Percentiles rank a stretch among this genome's conserved stretches.
phyloP scores from a whole-genome alignment of 2,329 filamentous ascomycete species.

The Didymella pinodella region DNA sequence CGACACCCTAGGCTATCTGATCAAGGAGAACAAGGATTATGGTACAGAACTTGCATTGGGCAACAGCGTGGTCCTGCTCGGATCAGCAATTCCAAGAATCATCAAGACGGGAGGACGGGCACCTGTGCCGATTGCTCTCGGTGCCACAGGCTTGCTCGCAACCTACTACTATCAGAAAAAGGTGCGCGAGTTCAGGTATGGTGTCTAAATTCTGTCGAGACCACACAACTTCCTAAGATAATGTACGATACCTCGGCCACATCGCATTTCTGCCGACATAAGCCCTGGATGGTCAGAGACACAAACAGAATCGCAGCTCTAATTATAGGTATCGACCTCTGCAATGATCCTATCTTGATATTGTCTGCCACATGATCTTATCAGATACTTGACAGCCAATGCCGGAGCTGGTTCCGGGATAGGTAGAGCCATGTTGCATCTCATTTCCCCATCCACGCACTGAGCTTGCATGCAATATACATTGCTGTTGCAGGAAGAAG shows the following conservation, averaged over 20 bases:
- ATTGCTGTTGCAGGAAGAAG: background rate
- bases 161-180: conserved; percentile 44
- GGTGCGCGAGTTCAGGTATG: conserved; percentile 42
- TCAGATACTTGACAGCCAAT: background rate
- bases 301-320: background rate
- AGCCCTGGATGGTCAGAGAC: background rate
- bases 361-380: background rate
- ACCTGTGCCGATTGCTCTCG: conserved; percentile 38
- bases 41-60: conserved; percentile 40
- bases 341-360: background rate
- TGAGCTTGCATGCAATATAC: no score
- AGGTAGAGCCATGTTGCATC: background rate
- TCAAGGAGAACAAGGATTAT: conserved; percentile 42
- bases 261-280: background rate
- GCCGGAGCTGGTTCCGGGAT: background rate
- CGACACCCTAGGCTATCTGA: conserved; percentile 31
- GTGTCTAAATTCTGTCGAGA: conserved; percentile 24
- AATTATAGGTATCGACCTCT: background rate
- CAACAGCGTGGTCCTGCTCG: conserved; percentile 35
- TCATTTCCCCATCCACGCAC: background rate
- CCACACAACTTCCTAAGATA: background rate
- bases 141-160: conserved; percentile 35
- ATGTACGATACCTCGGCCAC: background rate
- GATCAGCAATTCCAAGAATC: conserved; percentile 38
- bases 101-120: conserved; percentile 40